Percentiles rank a stretch among this genome's conserved stretches.
phyloP scores from a whole-genome alignment of 2,329 filamentous ascomycete species.

The Penicillium sp. region DNA sequence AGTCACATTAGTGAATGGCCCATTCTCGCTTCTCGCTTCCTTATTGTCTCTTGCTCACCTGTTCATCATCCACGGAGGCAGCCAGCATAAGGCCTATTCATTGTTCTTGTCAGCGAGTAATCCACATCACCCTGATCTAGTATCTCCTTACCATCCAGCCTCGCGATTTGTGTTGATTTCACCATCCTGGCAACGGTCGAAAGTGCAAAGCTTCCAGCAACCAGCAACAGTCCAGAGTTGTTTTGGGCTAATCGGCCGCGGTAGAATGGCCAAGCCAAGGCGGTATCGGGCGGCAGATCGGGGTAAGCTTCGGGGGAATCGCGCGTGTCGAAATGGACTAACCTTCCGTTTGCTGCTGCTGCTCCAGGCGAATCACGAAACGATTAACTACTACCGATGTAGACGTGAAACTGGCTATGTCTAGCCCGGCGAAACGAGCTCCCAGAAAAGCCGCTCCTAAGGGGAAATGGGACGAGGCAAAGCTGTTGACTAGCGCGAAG shows the following conservation, averaged over 20 bases:
- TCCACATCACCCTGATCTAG: conserved; percentile 21
- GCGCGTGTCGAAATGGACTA: background rate
- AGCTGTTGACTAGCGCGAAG: conserved; percentile 43
- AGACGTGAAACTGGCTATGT: conserved; percentile 17
- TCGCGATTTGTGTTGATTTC: conserved; percentile 88
- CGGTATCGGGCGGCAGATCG: conserved; percentile 33
- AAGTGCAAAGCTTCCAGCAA: background rate
- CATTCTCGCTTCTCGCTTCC: conserved; percentile 7
- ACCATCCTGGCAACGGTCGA: conserved; percentile 64
- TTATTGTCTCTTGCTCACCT: conserved; percentile 53
- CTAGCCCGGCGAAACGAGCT: conserved; percentile 35
- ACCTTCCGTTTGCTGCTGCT: background rate
- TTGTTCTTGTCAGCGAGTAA: background rate
- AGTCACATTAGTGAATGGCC: background rate
- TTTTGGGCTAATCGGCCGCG: conserved; percentile 28
- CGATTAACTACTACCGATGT: conserved; percentile 16
- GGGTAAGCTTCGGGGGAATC: conserved; percentile 26
- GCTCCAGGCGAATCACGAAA: background rate
- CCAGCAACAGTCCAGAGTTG: too few relatives aligned
- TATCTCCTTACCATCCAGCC: conserved; percentile 74
- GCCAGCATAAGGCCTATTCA: conserved; percentile 84
- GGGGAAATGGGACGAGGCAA: conserved; percentile 44
- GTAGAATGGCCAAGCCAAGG: conserved; percentile 40
- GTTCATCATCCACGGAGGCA: conserved; percentile 90
- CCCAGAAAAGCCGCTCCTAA: conserved; percentile 38